Percentiles rank a stretch among this genome's conserved stretches.
These are phyloP conservation scores for Talaromyces adpressus DNA, from an alignment of 495 filamentous ascomycete species.

Conservation along the genomic window DNA sequence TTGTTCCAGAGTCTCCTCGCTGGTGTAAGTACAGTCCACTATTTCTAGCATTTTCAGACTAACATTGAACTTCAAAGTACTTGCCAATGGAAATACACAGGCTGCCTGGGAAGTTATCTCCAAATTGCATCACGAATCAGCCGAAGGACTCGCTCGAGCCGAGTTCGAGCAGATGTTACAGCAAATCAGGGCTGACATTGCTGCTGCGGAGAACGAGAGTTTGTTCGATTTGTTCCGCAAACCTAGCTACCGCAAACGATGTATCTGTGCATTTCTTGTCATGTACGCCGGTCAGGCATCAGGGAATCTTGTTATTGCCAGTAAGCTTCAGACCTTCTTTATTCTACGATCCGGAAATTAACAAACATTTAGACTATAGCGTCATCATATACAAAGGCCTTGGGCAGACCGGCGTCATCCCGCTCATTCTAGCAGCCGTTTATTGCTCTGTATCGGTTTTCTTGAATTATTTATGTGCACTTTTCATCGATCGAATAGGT, in stretches of 20 bases:
- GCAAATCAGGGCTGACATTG: neutral
- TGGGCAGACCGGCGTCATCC: conserved; percentile 4
- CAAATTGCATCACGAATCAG: neutral
- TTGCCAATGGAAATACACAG: conserved; percentile 12
- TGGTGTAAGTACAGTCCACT: conserved; percentile 6
- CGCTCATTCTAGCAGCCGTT: conserved; percentile 1
- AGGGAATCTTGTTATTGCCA: conserved; percentile 12
- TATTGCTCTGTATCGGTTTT: conserved; percentile 2
- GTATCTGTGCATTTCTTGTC: neutral
- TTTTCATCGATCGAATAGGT: neutral
- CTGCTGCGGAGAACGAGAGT: neutral
- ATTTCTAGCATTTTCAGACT: conserved; percentile 2
- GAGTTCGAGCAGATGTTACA: conserved; percentile 6
- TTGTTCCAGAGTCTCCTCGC: conserved; percentile 8
- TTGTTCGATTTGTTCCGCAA: conserved; percentile 5
- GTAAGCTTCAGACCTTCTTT: conserved; percentile 2
- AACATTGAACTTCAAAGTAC: neutral
- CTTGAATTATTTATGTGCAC: conserved; percentile 5
- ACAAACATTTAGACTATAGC: neutral
- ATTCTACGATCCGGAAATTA: neutral
- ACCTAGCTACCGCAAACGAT: conserved; percentile 2
- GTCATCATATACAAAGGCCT: conserved; percentile 4
- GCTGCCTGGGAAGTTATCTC: conserved; percentile 12
- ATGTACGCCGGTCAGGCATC: conserved; percentile 9
- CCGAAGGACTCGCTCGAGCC: neutral